These are phyloP conservation scores for Pyracantha coccinea DNA, from an alignment of 331 rosid genomes.

Conservation along the genomic window DNA sequence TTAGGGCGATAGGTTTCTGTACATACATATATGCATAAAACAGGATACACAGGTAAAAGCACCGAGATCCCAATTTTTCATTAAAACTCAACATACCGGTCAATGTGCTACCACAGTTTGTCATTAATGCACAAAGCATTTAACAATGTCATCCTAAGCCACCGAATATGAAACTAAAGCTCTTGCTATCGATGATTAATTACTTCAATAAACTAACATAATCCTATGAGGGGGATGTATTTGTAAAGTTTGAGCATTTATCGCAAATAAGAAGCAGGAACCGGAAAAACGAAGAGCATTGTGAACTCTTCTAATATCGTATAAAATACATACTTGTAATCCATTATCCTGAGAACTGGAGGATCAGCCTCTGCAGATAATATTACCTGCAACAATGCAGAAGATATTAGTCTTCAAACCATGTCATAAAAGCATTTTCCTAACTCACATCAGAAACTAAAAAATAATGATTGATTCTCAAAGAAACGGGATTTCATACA, in stretches of 20 bases:
- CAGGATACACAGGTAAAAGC: neutral
- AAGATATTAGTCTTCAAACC: constrained; percentile 5
- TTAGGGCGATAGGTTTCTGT: neutral
- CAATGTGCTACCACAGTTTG: neutral
- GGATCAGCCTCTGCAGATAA: constrained; percentile 94
- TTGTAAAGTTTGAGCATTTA: neutral
- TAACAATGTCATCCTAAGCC: neutral
- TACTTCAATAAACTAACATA: neutral
- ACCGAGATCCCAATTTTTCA: neutral
- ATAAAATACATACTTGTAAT: constrained; percentile 61
- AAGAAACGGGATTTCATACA: neutral
- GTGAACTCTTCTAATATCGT: neutral
- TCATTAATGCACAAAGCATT: neutral
- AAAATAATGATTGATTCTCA: neutral
- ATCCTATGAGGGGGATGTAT: neutral
- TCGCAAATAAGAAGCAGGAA: neutral
- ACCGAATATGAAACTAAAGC: neutral
- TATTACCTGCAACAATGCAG: constrained; percentile 53
- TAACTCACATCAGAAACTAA: neutral
- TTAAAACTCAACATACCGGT: neutral
- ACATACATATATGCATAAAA: neutral
- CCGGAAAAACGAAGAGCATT: neutral
- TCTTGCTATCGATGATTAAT: neutral
- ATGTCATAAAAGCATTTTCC: neutral
- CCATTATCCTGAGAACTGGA: constrained; percentile 88